Percentiles rank a stretch among this genome's conserved stretches.
Evolutionary conservation across 106 monocot species (phyloP).

Genomic region (Alisma plantagoaquatica): DNA sequence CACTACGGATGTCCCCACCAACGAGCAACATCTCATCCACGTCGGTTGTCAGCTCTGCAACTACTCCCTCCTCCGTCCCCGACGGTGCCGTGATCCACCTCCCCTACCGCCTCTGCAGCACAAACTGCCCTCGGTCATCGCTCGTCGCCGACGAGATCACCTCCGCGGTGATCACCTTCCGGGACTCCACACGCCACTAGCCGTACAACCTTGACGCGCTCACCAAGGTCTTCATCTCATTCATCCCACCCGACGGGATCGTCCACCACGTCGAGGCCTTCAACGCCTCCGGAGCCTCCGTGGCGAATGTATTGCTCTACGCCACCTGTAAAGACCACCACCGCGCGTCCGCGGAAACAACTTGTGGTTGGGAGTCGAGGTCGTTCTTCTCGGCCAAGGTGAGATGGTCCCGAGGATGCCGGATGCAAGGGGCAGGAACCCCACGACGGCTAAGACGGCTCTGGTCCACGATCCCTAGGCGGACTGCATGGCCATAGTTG

Average conservation of each 20-base stretch:
- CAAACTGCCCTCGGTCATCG: constrained; percentile 37
- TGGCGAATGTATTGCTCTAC: constrained; percentile 50
- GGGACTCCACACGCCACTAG: neutral
- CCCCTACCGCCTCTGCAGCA: constrained; percentile 38
- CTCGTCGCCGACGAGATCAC: constrained; percentile 35
- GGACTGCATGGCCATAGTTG: too few species aligned
- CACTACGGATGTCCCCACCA: constrained; percentile 10
- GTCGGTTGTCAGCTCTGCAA: constrained; percentile 41
- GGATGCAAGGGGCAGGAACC: too few species aligned
- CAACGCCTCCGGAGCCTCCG: constrained; percentile 27
- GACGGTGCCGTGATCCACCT: constrained; percentile 40
- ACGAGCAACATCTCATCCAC: constrained; percentile 42
- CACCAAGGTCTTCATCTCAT: constrained; percentile 38
- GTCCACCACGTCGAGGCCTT: constrained; percentile 40
- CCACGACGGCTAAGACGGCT: too few species aligned
- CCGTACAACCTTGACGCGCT: constrained; percentile 10
- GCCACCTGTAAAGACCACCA: neutral
- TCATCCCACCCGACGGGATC: neutral
- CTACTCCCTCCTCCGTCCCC: constrained; percentile 24
- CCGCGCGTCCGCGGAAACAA: constrained; percentile 11
- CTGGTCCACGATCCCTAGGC: too few species aligned
- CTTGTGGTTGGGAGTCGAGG: too few species aligned
- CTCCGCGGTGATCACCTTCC: constrained; percentile 1
- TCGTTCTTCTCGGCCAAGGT: too few species aligned
- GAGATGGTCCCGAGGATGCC: too few species aligned